Evolutionary conservation across 306 rosid genomes (phyloP), one percentile per base, ranked within the genome.

Genomic region (Trifolium pratense): DNA sequence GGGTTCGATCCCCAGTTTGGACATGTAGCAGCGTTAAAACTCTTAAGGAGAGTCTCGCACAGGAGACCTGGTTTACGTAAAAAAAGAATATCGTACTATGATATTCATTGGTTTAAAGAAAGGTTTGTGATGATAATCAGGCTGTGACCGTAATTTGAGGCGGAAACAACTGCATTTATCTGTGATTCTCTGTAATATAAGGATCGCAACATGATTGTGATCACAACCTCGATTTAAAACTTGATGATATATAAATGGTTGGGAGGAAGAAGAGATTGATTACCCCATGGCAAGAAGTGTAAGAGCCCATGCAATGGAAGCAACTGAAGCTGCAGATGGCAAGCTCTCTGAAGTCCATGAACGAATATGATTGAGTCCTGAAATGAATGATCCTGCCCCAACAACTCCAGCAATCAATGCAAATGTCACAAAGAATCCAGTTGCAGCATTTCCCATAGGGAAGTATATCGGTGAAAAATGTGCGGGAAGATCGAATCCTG

Each of bases 201-300:
- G n/a, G n/a, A n/a, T n/a, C 9, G 4, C 25, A 7, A 17, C 11
- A 7, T 11, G 14, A 18, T 18, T 52, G 58, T 52, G 58, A 52
- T 21, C 2, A 6, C 13, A 52, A 52, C 58, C 57, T 49, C 13
- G 8, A 51, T 6, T n/a, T 6, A n/a, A 56, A 23, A 16, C 34
- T 56, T 25, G 61, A 23, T 57, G 63, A 57, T 25, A 21, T 23
- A 57, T 57, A 7, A 57, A 57, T 57, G 17, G 0, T 23, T 23
- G 12, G 29, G 20, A 11, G 39, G 9, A 2, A 58, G 32, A 63
- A 34, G 21, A 21, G 55, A 14, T 17, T 68, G 53, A 42, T 74
- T 87, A 94, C 97, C 99, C 96, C 96, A 90, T 89, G 78, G 99
- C 99, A 77, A 91, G 96, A 60, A 91, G 66, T 2, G 99, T 94